Conservation (phyloP, 306 rosid genomes). For the Trichosanthes cucumerina region DNA sequence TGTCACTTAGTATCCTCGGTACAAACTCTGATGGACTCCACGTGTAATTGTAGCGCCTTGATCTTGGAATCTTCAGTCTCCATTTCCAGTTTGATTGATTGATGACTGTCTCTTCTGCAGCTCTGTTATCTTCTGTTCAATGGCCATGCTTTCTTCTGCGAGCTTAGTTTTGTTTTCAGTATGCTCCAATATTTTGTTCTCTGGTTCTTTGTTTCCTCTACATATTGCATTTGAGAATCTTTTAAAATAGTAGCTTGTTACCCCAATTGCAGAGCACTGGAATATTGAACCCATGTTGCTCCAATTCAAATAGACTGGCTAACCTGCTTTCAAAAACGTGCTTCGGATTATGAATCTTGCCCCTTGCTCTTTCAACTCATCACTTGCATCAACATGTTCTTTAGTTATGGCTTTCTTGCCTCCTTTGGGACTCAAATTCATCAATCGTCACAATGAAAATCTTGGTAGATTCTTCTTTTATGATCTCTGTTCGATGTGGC, state of each 20-base stretch:
- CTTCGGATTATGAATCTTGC: conserved; percentile 7
- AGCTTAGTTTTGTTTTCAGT: conserved; percentile 18
- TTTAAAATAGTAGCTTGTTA: conserved; percentile 21
- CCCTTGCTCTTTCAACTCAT: conserved; percentile 9
- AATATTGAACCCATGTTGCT: conserved; percentile 31
- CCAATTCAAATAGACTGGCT: conserved; percentile 34
- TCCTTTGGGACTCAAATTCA: background rate
- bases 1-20: background rate
- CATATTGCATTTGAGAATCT: conserved; percentile 15
- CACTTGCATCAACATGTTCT: conserved; percentile 6
- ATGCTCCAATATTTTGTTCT: conserved; percentile 16
- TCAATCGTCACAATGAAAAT: background rate
- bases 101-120: conserved; percentile 18
- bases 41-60: background rate
- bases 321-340: conserved; percentile 13
- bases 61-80: conserved; percentile 16
- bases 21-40: conserved; percentile 7
- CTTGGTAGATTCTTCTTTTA: background rate
- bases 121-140: conserved; percentile 18
- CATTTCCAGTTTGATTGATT: conserved; percentile 13
- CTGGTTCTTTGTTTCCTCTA: conserved; percentile 16
- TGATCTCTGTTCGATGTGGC: background rate
- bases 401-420: conserved; percentile 1
- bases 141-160: conserved; percentile 16
- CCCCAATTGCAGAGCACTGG: conserved; percentile 22